Evolutionary conservation across 164 flowering plant species (phyloP).

Genomic region (Dillenia turbinata): DNA sequence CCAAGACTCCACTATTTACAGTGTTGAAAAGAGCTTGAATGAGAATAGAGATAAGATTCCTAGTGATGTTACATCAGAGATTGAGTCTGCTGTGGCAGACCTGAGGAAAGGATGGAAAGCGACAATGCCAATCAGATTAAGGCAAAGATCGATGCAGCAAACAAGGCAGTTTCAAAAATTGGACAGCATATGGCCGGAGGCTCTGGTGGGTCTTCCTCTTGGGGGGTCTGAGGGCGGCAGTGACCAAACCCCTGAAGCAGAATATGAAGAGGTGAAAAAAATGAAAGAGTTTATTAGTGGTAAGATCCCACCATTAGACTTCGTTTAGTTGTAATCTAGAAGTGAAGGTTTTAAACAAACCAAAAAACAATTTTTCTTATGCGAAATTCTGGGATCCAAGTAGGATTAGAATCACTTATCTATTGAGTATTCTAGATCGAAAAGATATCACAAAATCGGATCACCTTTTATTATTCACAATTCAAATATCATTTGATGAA

Average conservation of each 20-base stretch:
- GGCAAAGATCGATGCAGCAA: slow-evolving; percentile 48
- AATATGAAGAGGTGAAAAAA: slow-evolving; percentile 57
- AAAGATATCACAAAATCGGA: too few species aligned
- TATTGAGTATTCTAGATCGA: too few species aligned
- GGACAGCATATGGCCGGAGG: slow-evolving; percentile 43
- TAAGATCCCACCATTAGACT: too few species aligned
- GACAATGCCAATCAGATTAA: slow-evolving; percentile 43
- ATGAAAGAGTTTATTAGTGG: slow-evolving; percentile 20
- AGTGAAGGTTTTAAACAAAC: too few species aligned
- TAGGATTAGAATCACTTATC: too few species aligned
- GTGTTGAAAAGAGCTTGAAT: slow-evolving; percentile 48
- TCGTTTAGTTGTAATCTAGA: too few species aligned
- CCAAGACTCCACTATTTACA: slow-evolving; percentile 45
- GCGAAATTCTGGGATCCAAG: too few species aligned
- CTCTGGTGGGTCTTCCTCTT: slow-evolving; percentile 19
- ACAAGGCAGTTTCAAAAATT: slow-evolving; percentile 51
- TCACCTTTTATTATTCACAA: too few species aligned
- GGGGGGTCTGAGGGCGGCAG: slow-evolving; percentile 37
- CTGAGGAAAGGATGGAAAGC: slow-evolving; percentile 30
- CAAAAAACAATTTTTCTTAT: too few species aligned
- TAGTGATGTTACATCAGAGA: slow-evolving; percentile 35
- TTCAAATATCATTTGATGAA: too few species aligned
- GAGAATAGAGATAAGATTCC: slow-evolving; percentile 52
- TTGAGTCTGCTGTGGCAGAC: slow-evolving; percentile 37
- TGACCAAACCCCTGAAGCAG: slow-evolving; percentile 59